Conservation (phyloP, 805 yeast genomes). For the Ogataea glucozyma region DNA sequence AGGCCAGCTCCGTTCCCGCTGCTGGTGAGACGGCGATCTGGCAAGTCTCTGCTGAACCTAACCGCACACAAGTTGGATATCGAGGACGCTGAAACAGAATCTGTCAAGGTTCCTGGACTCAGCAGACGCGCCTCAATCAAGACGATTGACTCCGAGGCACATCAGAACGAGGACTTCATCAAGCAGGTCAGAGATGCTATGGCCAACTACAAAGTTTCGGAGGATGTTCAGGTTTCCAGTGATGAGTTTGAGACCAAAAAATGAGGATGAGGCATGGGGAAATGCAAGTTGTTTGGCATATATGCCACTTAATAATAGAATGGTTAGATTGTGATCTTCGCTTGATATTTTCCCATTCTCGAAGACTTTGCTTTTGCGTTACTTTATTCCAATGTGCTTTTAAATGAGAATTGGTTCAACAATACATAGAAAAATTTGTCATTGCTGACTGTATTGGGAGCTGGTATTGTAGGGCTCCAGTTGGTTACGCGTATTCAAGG, state of each 20-base stretch:
- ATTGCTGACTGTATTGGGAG: too few relatives aligned
- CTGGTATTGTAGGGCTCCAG: too few relatives aligned
- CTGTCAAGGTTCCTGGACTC: slow-evolving; percentile 34
- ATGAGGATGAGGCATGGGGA: neutral
- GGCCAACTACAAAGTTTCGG: slow-evolving; percentile 34
- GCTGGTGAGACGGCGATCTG: slow-evolving; percentile 65
- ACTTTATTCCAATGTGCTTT: too few relatives aligned
- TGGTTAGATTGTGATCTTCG: too few relatives aligned
- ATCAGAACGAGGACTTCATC: slow-evolving; percentile 35
- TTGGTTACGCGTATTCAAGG: too few relatives aligned
- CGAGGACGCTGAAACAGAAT: slow-evolving; percentile 57
- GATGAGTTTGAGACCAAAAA: slow-evolving; percentile 59
- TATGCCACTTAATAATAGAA: too few relatives aligned
- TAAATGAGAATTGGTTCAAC: too few relatives aligned
- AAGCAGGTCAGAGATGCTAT: slow-evolving; percentile 46
- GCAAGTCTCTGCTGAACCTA: slow-evolving; percentile 68
- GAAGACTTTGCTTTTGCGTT: too few relatives aligned
- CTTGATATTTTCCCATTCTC: too few relatives aligned
- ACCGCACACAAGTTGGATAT: slow-evolving; percentile 68
- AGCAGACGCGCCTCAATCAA: slow-evolving; percentile 33
- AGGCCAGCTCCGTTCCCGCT: slow-evolving; percentile 38
- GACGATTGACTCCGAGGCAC: slow-evolving; percentile 27
- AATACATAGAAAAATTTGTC: too few relatives aligned
- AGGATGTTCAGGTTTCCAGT: slow-evolving; percentile 47
- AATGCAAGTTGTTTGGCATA: too few relatives aligned